phyloP scores from a whole-genome alignment of 1,139 yeast genomes.

The Taphrina deformans region DNA sequence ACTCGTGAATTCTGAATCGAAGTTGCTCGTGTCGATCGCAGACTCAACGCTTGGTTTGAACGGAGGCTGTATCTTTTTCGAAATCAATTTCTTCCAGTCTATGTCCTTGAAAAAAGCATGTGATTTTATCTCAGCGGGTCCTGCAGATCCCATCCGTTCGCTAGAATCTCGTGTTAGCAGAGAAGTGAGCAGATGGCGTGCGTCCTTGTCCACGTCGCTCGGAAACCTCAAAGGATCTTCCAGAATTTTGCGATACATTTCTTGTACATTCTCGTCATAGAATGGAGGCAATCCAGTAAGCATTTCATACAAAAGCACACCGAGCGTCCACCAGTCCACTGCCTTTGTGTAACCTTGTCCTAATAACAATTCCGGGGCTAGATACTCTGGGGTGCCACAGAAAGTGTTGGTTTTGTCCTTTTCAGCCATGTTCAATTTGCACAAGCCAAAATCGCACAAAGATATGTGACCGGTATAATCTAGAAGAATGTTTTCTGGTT shows the following conservation, averaged over 20 bases:
- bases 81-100: slow-evolving; percentile 82
- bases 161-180: slow-evolving; percentile 83
- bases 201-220: slow-evolving; percentile 81
- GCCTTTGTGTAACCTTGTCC: slow-evolving; percentile 94
- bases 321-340: slow-evolving; percentile 99
- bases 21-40: slow-evolving; percentile 64
- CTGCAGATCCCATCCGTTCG: slow-evolving; percentile 71
- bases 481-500: slow-evolving; percentile 89
- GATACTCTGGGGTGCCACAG: slow-evolving; percentile 95
- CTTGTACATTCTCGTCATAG: slow-evolving; percentile 89
- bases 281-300: slow-evolving; percentile 95
- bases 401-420: slow-evolving; percentile 85
- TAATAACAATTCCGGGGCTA: slow-evolving; percentile 88
- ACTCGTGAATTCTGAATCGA: slow-evolving; percentile 87
- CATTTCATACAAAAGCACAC: slow-evolving; percentile 92
- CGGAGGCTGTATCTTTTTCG: slow-evolving; percentile 92
- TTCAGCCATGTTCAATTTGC: slow-evolving; percentile 88
- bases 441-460: slow-evolving; percentile 91
- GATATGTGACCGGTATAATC: slow-evolving; percentile 98
- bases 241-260: slow-evolving; percentile 89
- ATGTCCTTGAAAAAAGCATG: slow-evolving; percentile 80
- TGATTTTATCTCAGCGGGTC: slow-evolving; percentile 78
- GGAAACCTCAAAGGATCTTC: slow-evolving; percentile 90
- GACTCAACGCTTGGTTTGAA: slow-evolving; percentile 89
- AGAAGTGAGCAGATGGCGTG: slow-evolving; percentile 74